A percentile compares a stretch with the other conserved stretches of the same genome.
phyloP scores from a whole-genome alignment of 1,284 basidiomycete genomes.

The Pisolithus thermaeus region DNA sequence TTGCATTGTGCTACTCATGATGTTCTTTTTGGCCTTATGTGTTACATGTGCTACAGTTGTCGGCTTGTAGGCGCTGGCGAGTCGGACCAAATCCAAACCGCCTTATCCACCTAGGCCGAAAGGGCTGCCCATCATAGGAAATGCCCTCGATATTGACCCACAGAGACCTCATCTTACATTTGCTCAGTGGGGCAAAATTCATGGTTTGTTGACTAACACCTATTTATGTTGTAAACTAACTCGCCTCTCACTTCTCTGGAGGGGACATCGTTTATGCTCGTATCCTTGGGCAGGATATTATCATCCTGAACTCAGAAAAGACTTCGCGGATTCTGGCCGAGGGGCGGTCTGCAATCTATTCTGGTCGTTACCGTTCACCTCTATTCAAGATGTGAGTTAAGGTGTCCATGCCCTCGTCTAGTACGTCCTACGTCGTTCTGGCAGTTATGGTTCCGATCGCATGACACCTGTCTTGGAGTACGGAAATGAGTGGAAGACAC shows the following conservation, averaged over 20 bases:
- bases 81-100: not conserved
- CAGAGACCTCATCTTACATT: conserved; percentile 1
- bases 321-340: not conserved
- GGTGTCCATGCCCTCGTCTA: too few relatives aligned
- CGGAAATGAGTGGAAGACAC: conserved; percentile 1
- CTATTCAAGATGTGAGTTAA: not conserved
- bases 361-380: not conserved
- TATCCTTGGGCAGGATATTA: not conserved
- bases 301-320: conserved; percentile 4
- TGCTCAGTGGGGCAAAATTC: conserved; percentile 1
- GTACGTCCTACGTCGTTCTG: too few relatives aligned
- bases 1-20: too few relatives aligned
- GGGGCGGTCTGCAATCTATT: not conserved
- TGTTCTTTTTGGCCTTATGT: not conserved
- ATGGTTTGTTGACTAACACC: not conserved
- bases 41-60: not conserved
- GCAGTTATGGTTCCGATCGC: too few relatives aligned
- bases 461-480: not conserved
- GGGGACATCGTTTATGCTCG: conserved; percentile 2
- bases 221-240: too few relatives aligned
- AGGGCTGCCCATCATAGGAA: conserved; percentile 3
- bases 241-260: not conserved
- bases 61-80: not conserved
- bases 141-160: not conserved
- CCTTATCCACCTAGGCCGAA: conserved; percentile 7